Percentiles rank a stretch among this genome's conserved stretches.
Conservation (phyloP, 2,329 filamentous ascomycete species). For the Alternaria hordeiaustralica region DNA sequence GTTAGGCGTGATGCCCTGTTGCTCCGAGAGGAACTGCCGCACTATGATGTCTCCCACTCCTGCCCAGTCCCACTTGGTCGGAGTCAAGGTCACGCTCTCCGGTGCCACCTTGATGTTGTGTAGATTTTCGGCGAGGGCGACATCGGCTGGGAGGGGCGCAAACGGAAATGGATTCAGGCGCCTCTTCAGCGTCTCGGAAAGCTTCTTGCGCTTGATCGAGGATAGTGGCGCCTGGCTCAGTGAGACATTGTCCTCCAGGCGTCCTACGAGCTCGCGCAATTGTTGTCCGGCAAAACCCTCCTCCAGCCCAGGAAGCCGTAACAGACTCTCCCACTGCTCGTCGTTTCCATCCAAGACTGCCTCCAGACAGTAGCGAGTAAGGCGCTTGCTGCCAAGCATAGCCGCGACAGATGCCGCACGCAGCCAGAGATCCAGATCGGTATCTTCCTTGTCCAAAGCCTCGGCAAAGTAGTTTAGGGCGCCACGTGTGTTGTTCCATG, state of each 20-base stretch:
- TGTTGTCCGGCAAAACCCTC: constrained; percentile 48
- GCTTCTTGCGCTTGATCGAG: constrained; percentile 56
- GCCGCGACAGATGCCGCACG: constrained; percentile 64
- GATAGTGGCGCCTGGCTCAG: constrained; percentile 59
- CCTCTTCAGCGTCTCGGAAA: constrained; percentile 60
- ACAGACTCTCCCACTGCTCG: constrained; percentile 59
- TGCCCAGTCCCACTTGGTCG: constrained; percentile 54
- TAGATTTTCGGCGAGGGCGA: constrained; percentile 28
- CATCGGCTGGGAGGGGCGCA: constrained; percentile 46
- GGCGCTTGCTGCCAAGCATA: constrained; percentile 63
- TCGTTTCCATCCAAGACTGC: constrained; percentile 68
- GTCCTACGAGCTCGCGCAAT: constrained; percentile 52
- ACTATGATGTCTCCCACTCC: constrained; percentile 58
- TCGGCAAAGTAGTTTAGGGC: constrained; percentile 64
- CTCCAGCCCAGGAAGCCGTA: constrained; percentile 61
- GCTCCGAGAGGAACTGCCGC: constrained; percentile 52
- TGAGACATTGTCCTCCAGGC: constrained; percentile 63
- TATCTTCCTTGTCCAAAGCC: constrained; percentile 69
- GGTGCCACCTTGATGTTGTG: constrained; percentile 33
- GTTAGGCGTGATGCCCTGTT: constrained; percentile 37
- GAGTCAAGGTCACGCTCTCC: constrained; percentile 46
- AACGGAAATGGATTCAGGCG: constrained; percentile 61
- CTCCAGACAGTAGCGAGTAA: constrained; percentile 68
- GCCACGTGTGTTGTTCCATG: constrained; percentile 28
- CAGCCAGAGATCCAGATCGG: constrained; percentile 69